These are phyloP conservation scores for Penicillium nordicum DNA, from an alignment of 2,329 filamentous ascomycete species.

Conservation along the genomic window DNA sequence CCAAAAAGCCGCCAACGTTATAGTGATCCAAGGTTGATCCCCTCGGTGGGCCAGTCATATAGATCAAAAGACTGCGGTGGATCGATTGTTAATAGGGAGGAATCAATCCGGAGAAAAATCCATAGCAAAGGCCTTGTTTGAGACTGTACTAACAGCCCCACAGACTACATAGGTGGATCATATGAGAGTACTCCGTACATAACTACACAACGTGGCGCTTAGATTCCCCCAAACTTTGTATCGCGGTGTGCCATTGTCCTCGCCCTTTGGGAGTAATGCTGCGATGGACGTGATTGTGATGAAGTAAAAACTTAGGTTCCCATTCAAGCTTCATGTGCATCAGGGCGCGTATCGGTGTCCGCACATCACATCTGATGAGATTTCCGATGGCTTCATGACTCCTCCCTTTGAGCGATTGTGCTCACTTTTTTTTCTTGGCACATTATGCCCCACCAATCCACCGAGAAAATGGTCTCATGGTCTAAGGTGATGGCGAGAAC, in stretches of 20 bases:
- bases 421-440: neutral
- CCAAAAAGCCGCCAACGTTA: conserved; percentile 4
- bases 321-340: conserved; percentile 19
- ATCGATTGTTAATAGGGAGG: neutral
- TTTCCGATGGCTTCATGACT: neutral
- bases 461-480: neutral
- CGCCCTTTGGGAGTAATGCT: neutral
- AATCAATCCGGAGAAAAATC: conserved; percentile 1
- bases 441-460: neutral
- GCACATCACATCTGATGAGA: conserved; percentile 11
- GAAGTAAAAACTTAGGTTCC: neutral
- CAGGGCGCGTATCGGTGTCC: conserved; percentile 14
- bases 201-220: conserved; percentile 19
- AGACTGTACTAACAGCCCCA: neutral
- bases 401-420: neutral
- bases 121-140: neutral
- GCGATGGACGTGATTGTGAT: conserved; percentile 1
- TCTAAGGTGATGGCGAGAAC: neutral
- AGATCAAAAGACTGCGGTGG: neutral
- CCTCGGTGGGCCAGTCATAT: conserved; percentile 8
- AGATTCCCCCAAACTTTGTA: neutral
- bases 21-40: conserved; percentile 7
- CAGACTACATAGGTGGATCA: conserved; percentile 4
- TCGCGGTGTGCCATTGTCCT: neutral
- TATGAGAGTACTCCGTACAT: neutral